Conservation (phyloP, 345 rosid genomes). For the Salix arbutifolia region DNA sequence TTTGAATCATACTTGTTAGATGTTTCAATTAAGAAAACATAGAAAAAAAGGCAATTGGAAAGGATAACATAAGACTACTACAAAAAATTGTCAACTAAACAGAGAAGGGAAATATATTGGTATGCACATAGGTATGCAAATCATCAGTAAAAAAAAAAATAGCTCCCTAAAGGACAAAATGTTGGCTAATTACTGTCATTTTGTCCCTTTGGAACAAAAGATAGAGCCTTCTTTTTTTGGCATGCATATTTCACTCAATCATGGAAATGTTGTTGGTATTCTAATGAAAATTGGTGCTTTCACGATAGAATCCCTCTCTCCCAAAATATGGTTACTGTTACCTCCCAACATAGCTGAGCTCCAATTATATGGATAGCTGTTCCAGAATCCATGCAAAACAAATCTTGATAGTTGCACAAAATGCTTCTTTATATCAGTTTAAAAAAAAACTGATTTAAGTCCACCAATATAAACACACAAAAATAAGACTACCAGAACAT, state of each 20-base stretch:
- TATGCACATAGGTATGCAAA: not conserved
- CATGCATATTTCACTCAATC: not conserved
- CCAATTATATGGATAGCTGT: not conserved
- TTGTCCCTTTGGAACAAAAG: not conserved
- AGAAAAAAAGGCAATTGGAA: conserved; percentile 2
- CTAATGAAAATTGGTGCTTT: not conserved
- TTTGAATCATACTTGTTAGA: not conserved
- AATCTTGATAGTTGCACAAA: not conserved
- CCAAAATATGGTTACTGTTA: not conserved
- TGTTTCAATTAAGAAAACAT: not conserved
- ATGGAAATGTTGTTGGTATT: not conserved
- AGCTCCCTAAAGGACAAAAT: not conserved
- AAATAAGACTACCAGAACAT: not conserved
- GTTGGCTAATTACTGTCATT: not conserved
- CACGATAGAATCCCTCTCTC: not conserved
- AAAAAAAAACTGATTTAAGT: not conserved
- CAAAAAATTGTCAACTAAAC: not conserved
- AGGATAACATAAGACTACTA: not conserved
- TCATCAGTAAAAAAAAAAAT: not conserved
- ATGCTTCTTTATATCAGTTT: not conserved
- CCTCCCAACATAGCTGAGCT: not conserved
- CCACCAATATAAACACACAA: not conserved
- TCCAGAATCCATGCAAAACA: not conserved
- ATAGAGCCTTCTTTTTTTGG: not conserved
- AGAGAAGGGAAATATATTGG: not conserved